phyloP scores from a whole-genome alignment of 495 filamentous ascomycete species.

The Trichoderma gamsii region DNA sequence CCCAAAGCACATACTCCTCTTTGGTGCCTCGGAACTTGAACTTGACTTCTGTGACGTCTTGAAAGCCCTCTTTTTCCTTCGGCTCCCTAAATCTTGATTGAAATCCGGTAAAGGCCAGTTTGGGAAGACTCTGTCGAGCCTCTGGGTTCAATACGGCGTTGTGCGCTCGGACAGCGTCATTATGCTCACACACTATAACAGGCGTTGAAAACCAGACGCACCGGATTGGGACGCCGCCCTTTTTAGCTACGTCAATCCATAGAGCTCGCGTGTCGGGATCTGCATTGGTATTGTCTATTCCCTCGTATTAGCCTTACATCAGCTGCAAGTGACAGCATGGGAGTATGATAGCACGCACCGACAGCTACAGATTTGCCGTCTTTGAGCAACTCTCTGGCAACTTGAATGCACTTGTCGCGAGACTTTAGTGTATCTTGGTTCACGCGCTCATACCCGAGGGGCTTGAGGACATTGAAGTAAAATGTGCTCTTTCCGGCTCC shows the following conservation, averaged over 20 bases:
- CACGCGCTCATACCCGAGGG: constrained; percentile 73
- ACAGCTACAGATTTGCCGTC: constrained; percentile 64
- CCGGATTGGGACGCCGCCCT: constrained; percentile 67
- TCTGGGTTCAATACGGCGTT: constrained; percentile 77
- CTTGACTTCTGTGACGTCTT: constrained; percentile 63
- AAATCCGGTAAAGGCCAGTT: constrained; percentile 73
- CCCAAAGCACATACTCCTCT: constrained; percentile 60
- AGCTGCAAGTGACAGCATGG: neutral
- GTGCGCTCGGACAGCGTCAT: constrained; percentile 75
- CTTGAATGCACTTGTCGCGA: constrained; percentile 76
- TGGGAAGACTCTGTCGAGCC: constrained; percentile 63
- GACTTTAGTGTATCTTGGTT: constrained; percentile 91
- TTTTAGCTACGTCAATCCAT: constrained; percentile 69
- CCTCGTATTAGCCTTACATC: constrained; percentile 16
- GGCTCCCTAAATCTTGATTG: constrained; percentile 64
- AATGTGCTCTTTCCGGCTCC: constrained; percentile 89
- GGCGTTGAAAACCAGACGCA: constrained; percentile 79
- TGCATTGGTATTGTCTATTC: constrained; percentile 86
- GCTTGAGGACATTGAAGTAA: constrained; percentile 71
- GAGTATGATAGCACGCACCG: constrained; percentile 46
- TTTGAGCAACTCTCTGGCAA: constrained; percentile 57
- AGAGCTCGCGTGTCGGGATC: constrained; percentile 64
- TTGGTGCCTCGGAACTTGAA: constrained; percentile 49
- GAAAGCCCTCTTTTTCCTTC: constrained; percentile 70
- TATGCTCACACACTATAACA: constrained; percentile 73